A percentile compares a stretch with the other conserved stretches of the same genome.
Conservation (phyloP, 2,329 filamentous ascomycete genomes). For the Aspergillus flavus region DNA sequence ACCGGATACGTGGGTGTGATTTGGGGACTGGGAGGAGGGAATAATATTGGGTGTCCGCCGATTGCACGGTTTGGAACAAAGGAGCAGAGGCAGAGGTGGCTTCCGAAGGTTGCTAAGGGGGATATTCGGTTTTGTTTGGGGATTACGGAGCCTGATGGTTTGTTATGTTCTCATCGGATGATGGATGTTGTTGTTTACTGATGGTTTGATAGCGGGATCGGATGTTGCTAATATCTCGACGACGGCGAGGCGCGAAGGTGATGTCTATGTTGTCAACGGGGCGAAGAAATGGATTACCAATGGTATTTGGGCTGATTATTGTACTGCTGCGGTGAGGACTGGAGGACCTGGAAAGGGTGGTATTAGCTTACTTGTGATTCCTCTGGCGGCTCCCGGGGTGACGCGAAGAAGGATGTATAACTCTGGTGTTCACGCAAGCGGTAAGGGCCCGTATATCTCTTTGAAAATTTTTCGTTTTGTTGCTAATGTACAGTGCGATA, state of each 20-base stretch:
- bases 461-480: not conserved
- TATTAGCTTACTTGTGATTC: conserved; percentile 67
- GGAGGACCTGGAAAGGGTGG: conserved; percentile 63
- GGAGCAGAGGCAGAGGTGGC: conserved; percentile 61
- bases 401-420: conserved; percentile 56
- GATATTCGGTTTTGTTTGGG: conserved; percentile 65
- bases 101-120: conserved; percentile 61
- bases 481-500: conserved; percentile 1
- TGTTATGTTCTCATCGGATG: conserved; percentile 14
- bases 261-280: conserved; percentile 65
- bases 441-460: conserved; percentile 31
- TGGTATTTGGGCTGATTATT: conserved; percentile 61
- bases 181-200: not conserved
- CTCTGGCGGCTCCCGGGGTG: conserved; percentile 66
- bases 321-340: conserved; percentile 61
- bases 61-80: conserved; percentile 64
- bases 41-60: conserved; percentile 65
- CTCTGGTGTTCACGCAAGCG: conserved; percentile 67
- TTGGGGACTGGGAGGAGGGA: conserved; percentile 61
- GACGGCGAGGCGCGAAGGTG: conserved; percentile 56
- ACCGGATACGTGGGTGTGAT: conserved; percentile 61
- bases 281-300: conserved; percentile 72
- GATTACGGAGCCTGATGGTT: conserved; percentile 65
- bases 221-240: conserved; percentile 67
- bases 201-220: conserved; percentile 52